Evolutionary conservation across 352 stramenopile species (phyloP).

Genomic region (Chrysophaeum taylorii): DNA sequence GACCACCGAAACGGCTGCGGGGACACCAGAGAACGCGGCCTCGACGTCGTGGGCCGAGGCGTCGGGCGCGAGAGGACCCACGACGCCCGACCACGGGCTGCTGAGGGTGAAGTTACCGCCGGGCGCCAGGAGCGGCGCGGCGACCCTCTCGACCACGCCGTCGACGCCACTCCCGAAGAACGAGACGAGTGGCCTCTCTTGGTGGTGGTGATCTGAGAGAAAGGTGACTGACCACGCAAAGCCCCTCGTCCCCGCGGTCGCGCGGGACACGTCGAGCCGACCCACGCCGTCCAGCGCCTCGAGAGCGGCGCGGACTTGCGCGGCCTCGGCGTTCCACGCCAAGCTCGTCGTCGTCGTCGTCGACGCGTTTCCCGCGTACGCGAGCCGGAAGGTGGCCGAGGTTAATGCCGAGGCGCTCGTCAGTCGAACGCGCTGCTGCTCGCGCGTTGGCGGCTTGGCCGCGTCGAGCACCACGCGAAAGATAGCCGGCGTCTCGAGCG

Average conservation of each 20-base stretch:
- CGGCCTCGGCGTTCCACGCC: slow-evolving; percentile 35
- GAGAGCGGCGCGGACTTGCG: slow-evolving; percentile 41
- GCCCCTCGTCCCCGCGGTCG: slow-evolving; percentile 35
- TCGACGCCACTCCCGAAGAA: slow-evolving; percentile 20
- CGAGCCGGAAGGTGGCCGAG: background rate
- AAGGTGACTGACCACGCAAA: slow-evolving; percentile 81
- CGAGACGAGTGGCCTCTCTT: slow-evolving; percentile 29
- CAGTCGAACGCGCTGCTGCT: background rate
- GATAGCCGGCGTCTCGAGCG: slow-evolving; percentile 16
- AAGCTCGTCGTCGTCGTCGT: slow-evolving; percentile 39
- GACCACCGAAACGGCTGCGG: too few species aligned
- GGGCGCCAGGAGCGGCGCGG: too few species aligned
- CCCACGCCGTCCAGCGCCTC: slow-evolving; percentile 46
- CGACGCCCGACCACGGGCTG: slow-evolving; percentile 25
- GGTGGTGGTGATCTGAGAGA: slow-evolving; percentile 44
- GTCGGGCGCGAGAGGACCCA: slow-evolving; percentile 21
- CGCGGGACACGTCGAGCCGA: slow-evolving; percentile 39
- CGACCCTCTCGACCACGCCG: background rate
- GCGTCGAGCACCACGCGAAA: slow-evolving; percentile 12
- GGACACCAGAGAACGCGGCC: slow-evolving; percentile 27
- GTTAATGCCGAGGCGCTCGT: too few species aligned
- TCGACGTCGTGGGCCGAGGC: slow-evolving; percentile 26
- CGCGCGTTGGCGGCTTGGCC: background rate
- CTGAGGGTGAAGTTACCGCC: slow-evolving; percentile 10
- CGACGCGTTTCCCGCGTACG: background rate